These are phyloP conservation scores for Fusarium sp. DNA, from an alignment of 2,329 filamentous ascomycete genomes.

Conservation along the genomic window DNA sequence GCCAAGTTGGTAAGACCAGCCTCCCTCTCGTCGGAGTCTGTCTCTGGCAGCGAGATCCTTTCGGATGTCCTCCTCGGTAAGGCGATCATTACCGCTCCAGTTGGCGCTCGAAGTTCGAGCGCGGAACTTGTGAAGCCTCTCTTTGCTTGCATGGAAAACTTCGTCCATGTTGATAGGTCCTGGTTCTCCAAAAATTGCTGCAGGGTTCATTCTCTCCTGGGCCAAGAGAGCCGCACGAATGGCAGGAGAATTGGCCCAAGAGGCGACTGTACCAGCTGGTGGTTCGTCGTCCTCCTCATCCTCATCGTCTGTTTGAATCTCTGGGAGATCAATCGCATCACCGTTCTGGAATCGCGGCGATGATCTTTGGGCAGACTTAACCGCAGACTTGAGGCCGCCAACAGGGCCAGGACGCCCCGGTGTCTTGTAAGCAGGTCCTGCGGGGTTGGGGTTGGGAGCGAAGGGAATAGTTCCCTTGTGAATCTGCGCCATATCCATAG, in stretches of 20 bases:
- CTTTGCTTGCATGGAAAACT: conserved; percentile 91
- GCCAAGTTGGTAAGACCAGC: conserved; percentile 79
- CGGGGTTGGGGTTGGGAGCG: conserved; percentile 73
- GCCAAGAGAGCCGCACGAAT: conserved; percentile 78
- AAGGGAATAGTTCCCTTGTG: conserved; percentile 92
- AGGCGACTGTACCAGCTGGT: conserved; percentile 66
- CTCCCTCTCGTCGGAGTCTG: conserved; percentile 82
- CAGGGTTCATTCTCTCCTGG: conserved; percentile 88
- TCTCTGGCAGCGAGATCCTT: conserved; percentile 84
- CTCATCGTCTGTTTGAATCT: conserved; percentile 95
- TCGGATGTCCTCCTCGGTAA: conserved; percentile 89
- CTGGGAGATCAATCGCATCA: conserved; percentile 90
- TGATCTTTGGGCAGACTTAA: conserved; percentile 71
- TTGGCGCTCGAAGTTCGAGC: conserved; percentile 93
- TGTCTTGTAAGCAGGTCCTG: conserved; percentile 72
- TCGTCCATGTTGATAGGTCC: conserved; percentile 94
- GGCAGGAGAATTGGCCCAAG: conserved; percentile 90
- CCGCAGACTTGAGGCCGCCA: conserved; percentile 62
- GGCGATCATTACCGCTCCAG: conserved; percentile 83
- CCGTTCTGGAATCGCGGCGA: conserved; percentile 90
- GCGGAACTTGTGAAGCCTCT: conserved; percentile 86
- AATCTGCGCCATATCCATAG: conserved; percentile 86
- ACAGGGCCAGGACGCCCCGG: conserved; percentile 66
- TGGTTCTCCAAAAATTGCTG: conserved; percentile 88
- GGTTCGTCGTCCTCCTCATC: conserved; percentile 80